Conservation (phyloP, 192 early-diverging fungal species). For the Oehlia diaphana region DNA sequence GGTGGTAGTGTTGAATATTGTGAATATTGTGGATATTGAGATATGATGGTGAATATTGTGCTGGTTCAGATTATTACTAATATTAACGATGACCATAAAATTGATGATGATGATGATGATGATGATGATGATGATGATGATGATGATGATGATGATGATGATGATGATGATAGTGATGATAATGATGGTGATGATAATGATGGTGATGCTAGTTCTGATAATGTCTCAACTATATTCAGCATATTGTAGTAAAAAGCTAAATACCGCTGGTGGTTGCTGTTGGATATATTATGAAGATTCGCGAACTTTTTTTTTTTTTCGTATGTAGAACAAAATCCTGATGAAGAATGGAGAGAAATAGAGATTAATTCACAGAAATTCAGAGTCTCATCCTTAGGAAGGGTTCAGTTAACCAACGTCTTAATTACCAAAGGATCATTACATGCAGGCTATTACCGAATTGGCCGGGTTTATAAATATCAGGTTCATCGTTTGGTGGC, state of each 20-base stretch:
- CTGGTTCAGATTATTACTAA: too few species aligned
- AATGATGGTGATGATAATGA: too few species aligned
- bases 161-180: too few species aligned
- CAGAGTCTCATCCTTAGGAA: neutral
- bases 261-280: neutral
- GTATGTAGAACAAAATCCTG: constrained; percentile 15
- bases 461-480: constrained; percentile 5
- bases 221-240: neutral
- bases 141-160: too few species aligned
- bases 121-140: too few species aligned
- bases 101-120: too few species aligned
- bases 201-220: too few species aligned
- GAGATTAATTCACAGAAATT: constrained; percentile 15
- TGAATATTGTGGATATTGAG: too few species aligned
- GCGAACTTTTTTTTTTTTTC: too few species aligned
- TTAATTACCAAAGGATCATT: constrained; percentile 6
- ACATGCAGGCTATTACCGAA: constrained; percentile 11
- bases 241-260: constrained; percentile 22
- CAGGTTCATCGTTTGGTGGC: constrained; percentile 1
- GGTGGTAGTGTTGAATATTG: too few species aligned
- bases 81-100: too few species aligned
- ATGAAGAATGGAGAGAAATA: neutral
- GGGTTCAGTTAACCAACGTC: neutral
- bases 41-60: too few species aligned
- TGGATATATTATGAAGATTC: constrained; percentile 25